Percentiles rank a stretch among this genome's conserved stretches.
Conservation (phyloP, 345 rosid species). For the Bruguiera sexangula region DNA sequence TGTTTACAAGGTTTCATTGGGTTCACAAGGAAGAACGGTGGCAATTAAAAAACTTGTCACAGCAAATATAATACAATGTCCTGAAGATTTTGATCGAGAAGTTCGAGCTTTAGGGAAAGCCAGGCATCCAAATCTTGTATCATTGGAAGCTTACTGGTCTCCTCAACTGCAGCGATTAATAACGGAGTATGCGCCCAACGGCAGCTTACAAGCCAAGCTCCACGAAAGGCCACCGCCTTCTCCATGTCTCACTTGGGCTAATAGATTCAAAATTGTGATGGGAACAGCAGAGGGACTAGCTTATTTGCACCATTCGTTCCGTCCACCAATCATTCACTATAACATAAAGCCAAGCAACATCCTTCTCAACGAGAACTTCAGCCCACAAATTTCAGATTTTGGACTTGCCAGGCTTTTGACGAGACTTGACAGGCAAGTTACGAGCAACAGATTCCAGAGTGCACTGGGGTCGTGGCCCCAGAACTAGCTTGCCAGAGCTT, state of each 20-base stretch:
- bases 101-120: constrained; percentile 65
- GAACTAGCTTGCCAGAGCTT: constrained; percentile 84
- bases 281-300: constrained; percentile 86
- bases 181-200: constrained; percentile 63
- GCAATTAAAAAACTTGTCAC: constrained; percentile 67
- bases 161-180: constrained; percentile 65
- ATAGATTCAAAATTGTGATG: constrained; percentile 61
- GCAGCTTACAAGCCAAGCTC: constrained; percentile 70
- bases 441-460: constrained; percentile 70
- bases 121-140: constrained; percentile 62
- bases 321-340: constrained; percentile 79
- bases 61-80: constrained; percentile 51
- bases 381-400: constrained; percentile 71
- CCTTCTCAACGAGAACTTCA: constrained; percentile 60
- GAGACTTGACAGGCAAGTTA: constrained; percentile 61
- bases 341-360: constrained; percentile 78
- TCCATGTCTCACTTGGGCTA: constrained; percentile 62
- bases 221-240: constrained; percentile 52
- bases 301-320: constrained; percentile 71
- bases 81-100: constrained; percentile 78
- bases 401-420: constrained; percentile 71
- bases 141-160: constrained; percentile 77
- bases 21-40: constrained; percentile 48
- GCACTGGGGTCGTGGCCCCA: constrained; percentile 85
- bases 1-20: constrained; percentile 65